phyloP scores from a whole-genome alignment of 108 stramenopile species.

The Mediolabrus comicus region DNA sequence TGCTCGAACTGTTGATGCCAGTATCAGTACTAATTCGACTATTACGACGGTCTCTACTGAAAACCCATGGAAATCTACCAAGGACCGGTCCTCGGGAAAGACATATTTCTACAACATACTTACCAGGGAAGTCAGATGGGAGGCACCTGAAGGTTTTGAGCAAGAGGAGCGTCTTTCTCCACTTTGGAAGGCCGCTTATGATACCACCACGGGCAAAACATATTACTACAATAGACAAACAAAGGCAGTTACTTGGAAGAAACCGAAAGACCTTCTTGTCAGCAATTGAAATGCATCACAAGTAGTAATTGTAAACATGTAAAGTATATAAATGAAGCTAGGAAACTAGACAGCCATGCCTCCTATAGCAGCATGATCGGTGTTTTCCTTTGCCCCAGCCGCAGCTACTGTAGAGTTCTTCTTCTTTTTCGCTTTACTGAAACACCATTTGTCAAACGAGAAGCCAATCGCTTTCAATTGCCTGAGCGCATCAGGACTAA shows the following conservation, averaged over 20 bases:
- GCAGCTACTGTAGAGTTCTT: neutral
- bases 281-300: neutral
- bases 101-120: slow-evolving; percentile 26
- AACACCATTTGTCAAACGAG: neutral
- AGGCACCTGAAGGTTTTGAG: neutral
- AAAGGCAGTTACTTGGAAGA: slow-evolving; percentile 15
- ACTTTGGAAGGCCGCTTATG: neutral
- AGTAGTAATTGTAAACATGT: neutral
- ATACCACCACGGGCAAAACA: slow-evolving; percentile 11
- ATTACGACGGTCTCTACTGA: neutral
- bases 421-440: neutral
- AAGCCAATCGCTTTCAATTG: neutral
- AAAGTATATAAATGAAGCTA: neutral
- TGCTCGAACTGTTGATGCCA: neutral
- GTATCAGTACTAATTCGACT: neutral
- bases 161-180: neutral
- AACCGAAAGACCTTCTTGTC: neutral
- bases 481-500: neutral
- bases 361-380: neutral
- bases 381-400: neutral
- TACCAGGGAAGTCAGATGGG: slow-evolving; percentile 22
- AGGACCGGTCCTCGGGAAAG: slow-evolving; percentile 15
- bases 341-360: neutral
- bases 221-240: slow-evolving; percentile 28
- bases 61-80: slow-evolving; percentile 2